These are phyloP conservation scores for Mucor lusitanicus DNA, from an alignment of 371 early-diverging fungal species.

Conservation along the genomic window DNA sequence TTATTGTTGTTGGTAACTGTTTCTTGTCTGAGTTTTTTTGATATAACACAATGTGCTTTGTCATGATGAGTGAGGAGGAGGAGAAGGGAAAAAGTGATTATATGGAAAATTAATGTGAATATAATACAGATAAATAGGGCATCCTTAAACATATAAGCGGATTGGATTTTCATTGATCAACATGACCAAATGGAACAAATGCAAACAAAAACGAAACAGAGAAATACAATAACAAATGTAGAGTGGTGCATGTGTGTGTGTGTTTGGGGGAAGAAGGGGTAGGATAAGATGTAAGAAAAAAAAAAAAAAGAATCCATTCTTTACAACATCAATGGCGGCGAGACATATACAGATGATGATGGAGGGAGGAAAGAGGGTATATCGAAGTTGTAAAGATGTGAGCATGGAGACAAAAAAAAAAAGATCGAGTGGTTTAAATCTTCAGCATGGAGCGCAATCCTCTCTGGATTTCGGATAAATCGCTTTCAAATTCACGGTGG, in stretches of 20 bases:
- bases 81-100: neutral
- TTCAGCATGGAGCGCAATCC: constrained; percentile 46
- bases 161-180: neutral
- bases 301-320: constrained; percentile 8
- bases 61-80: neutral
- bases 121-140: neutral
- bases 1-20: neutral
- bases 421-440: constrained; percentile 19
- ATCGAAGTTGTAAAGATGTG: neutral
- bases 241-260: neutral
- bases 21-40: neutral
- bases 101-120: neutral
- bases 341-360: neutral
- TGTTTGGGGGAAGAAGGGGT: neutral
- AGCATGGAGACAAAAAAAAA: constrained; percentile 1
- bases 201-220: neutral
- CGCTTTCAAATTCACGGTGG: constrained; percentile 14
- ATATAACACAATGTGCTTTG: neutral
- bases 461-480: constrained; percentile 48
- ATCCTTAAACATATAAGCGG: constrained; percentile 18
- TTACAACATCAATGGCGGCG: neutral
- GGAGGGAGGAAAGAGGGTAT: constrained; percentile 4
- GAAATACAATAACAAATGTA: constrained; percentile 1
- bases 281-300: constrained; percentile 3
- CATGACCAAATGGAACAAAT: neutral